Evolutionary conservation across 2,329 filamentous ascomycete genomes (phyloP).

Genomic region (Rhynchosporium agropyri): DNA sequence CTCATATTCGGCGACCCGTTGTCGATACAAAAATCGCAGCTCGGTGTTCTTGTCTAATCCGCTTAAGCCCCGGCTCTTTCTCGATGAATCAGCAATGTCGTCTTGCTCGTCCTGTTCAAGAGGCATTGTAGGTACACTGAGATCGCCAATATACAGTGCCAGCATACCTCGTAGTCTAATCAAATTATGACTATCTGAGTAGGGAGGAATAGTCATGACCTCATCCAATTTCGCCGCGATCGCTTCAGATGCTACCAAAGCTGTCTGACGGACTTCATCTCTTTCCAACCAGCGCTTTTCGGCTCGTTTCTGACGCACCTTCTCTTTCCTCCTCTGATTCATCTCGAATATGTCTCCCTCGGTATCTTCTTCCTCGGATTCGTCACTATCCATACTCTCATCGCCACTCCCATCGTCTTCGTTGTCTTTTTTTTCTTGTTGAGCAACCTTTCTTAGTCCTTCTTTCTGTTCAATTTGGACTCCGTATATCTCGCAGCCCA

Average conservation of each 20-base stretch:
- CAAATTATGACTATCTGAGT: slow-evolving; percentile 66
- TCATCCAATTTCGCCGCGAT: slow-evolving; percentile 72
- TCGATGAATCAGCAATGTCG: slow-evolving; percentile 24
- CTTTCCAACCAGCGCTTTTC: slow-evolving; percentile 36
- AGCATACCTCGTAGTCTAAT: slow-evolving; percentile 74
- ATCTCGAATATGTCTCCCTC: slow-evolving; percentile 35
- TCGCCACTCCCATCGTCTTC: slow-evolving; percentile 28
- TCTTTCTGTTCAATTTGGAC: slow-evolving; percentile 61
- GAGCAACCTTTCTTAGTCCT: slow-evolving; percentile 46
- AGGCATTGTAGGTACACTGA: slow-evolving; percentile 50
- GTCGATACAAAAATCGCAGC: slow-evolving; percentile 30
- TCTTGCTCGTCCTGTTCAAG: slow-evolving; percentile 28
- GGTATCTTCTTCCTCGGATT: slow-evolving; percentile 25
- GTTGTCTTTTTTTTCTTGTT: slow-evolving; percentile 40
- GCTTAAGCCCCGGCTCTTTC: slow-evolving; percentile 29
- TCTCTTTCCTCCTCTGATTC: slow-evolving; percentile 28
- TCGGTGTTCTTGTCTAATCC: slow-evolving; percentile 24
- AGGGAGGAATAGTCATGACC: slow-evolving; percentile 70
- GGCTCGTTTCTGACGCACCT: slow-evolving; percentile 22
- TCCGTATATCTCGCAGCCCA: slow-evolving; percentile 80
- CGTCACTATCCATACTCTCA: slow-evolving; percentile 27
- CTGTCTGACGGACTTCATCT: slow-evolving; percentile 38
- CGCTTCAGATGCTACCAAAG: slow-evolving; percentile 53
- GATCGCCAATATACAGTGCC: slow-evolving; percentile 73
- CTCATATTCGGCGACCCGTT: slow-evolving; percentile 34